phyloP scores from a whole-genome alignment of 2,329 filamentous ascomycete species.

The Pestalotiopsis sp. region DNA sequence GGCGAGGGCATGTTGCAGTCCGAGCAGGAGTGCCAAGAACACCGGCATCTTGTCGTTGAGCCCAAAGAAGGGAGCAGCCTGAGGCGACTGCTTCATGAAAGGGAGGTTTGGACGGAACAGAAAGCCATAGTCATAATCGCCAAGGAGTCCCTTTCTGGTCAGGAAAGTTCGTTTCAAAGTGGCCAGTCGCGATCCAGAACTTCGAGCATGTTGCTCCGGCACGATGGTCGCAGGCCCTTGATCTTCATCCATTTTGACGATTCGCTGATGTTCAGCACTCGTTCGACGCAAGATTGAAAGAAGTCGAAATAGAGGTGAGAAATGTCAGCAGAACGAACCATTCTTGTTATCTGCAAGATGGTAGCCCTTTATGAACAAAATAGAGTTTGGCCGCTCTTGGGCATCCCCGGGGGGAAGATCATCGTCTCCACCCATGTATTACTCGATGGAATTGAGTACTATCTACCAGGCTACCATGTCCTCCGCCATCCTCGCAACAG shows the following conservation, averaged over 20 bases:
- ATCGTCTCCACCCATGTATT: background rate
- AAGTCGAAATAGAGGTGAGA: background rate
- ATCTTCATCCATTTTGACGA: constrained; percentile 55
- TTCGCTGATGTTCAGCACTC: background rate
- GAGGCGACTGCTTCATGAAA: constrained; percentile 68
- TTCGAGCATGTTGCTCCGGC: constrained; percentile 38
- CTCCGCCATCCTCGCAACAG: background rate
- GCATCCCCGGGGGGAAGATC: background rate
- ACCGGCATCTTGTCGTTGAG: constrained; percentile 79
- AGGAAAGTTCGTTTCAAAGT: constrained; percentile 46
- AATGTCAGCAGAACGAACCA: background rate
- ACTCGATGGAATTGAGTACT: constrained; percentile 7
- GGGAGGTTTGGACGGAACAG: constrained; percentile 83
- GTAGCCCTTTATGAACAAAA: background rate
- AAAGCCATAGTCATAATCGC: constrained; percentile 87
- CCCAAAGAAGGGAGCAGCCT: constrained; percentile 80
- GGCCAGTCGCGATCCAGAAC: constrained; percentile 33
- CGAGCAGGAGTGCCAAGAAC: constrained; percentile 71
- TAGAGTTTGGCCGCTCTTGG: background rate
- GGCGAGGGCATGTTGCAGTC: constrained; percentile 77
- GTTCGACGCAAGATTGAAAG: background rate
- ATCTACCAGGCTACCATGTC: background rate
- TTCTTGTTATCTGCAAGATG: background rate
- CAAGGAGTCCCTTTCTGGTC: constrained; percentile 74
- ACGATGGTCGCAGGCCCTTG: constrained; percentile 54